Conservation (phyloP, 2,329 filamentous ascomycete genomes). For the Fusarium mexicanum region DNA sequence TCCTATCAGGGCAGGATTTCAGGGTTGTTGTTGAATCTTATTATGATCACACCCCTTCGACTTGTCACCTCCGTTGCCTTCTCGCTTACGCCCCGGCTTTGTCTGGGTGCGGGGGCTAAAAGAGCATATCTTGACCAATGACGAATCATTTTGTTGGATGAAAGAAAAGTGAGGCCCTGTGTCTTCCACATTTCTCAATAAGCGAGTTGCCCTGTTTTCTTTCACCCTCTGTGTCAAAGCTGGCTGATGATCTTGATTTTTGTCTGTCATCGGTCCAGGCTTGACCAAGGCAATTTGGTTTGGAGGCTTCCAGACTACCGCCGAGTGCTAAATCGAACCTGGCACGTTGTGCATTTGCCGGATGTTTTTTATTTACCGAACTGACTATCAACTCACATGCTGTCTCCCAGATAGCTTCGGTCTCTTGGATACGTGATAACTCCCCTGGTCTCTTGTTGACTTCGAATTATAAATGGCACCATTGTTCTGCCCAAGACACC, state of each 20-base stretch:
- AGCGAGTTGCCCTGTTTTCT: constrained; percentile 10
- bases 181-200: neutral
- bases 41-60: neutral
- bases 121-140: neutral
- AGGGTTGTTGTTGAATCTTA: neutral
- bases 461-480: neutral
- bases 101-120: constrained; percentile 25
- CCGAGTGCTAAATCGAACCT: neutral
- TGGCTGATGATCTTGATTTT: constrained; percentile 48
- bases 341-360: constrained; percentile 4
- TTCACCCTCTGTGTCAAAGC: neutral
- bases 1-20: neutral
- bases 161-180: constrained; percentile 7
- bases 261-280: constrained; percentile 45
- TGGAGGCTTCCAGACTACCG: constrained; percentile 5
- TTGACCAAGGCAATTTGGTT: constrained; percentile 6
- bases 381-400: constrained; percentile 9
- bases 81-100: constrained; percentile 8
- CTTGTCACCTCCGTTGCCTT: neutral
- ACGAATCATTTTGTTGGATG: neutral
- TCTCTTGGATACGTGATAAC: neutral
- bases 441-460: neutral
- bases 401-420: neutral
- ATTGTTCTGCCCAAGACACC: constrained; percentile 25
- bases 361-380: neutral